Evolutionary conservation across 2,329 filamentous ascomycete species (phyloP).

Genomic region (Westerdykella ornata): DNA sequence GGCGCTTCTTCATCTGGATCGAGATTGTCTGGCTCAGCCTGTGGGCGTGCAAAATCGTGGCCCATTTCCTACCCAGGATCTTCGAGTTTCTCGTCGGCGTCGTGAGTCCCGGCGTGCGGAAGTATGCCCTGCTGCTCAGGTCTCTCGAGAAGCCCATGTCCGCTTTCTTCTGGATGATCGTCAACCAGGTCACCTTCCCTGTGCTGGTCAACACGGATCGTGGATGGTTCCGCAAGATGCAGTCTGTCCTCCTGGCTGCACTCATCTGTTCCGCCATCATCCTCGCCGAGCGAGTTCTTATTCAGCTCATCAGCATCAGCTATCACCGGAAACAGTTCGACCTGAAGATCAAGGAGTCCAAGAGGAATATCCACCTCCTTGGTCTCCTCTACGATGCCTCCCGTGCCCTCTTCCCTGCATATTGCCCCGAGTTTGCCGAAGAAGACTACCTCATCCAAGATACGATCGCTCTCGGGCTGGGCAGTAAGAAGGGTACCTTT

Average conservation of each 20-base stretch:
- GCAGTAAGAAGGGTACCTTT: slow-evolving; percentile 47
- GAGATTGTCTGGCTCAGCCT: slow-evolving; percentile 59
- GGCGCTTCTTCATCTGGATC: slow-evolving; percentile 60
- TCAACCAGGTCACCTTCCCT: slow-evolving; percentile 54
- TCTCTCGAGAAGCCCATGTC: slow-evolving; percentile 56
- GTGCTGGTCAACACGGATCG: slow-evolving; percentile 36
- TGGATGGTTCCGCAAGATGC: slow-evolving; percentile 52
- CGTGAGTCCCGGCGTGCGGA: slow-evolving; percentile 57
- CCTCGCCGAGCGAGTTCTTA: slow-evolving; percentile 68
- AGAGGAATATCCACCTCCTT: slow-evolving; percentile 75
- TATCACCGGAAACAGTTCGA: slow-evolving; percentile 82
- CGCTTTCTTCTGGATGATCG: slow-evolving; percentile 54
- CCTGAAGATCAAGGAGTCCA: slow-evolving; percentile 78
- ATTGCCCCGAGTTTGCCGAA: slow-evolving; percentile 81
- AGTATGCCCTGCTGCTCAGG: slow-evolving; percentile 54
- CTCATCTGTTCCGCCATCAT: slow-evolving; percentile 65
- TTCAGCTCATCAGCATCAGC: slow-evolving; percentile 77
- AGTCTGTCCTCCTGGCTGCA: slow-evolving; percentile 58
- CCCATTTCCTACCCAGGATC: slow-evolving; percentile 52
- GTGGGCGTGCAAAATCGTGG: slow-evolving; percentile 56
- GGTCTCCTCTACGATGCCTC: slow-evolving; percentile 87
- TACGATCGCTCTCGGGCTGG: slow-evolving; percentile 55
- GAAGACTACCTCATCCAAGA: slow-evolving; percentile 92
- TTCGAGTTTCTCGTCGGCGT: slow-evolving; percentile 58
- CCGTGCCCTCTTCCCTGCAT: slow-evolving; percentile 79